Percentiles rank a stretch among this genome's conserved stretches.
Evolutionary conservation across 2,329 filamentous ascomycete species (phyloP).

Genomic region (Chrysosporium queenslandicum): DNA sequence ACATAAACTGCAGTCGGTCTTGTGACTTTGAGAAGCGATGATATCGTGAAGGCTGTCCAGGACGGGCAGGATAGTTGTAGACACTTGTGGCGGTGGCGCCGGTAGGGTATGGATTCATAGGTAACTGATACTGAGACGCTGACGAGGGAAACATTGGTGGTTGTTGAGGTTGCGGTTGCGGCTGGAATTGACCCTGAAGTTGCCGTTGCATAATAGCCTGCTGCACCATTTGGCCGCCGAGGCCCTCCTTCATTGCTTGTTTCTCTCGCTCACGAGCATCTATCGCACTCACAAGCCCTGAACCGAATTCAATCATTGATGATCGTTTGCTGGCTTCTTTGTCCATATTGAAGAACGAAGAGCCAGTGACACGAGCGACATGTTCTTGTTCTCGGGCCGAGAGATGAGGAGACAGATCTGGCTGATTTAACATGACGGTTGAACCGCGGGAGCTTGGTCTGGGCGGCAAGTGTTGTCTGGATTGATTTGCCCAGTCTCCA

Average conservation of each 20-base stretch:
- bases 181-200: constrained; percentile 41
- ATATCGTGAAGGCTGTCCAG: constrained; percentile 1
- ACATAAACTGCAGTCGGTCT: constrained; percentile 9
- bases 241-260: constrained; percentile 57
- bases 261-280: constrained; percentile 70
- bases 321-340: constrained; percentile 43
- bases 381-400: constrained; percentile 83
- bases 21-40: constrained; percentile 12
- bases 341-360: constrained; percentile 61
- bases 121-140: constrained; percentile 16
- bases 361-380: constrained; percentile 70
- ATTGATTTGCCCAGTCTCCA: constrained; percentile 32
- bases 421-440: constrained; percentile 40
- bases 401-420: constrained; percentile 51
- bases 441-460: constrained; percentile 52
- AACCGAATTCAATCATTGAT: constrained; percentile 39
- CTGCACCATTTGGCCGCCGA: constrained; percentile 61
- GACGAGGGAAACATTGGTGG: constrained; percentile 24
- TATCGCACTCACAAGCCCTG: constrained; percentile 66
- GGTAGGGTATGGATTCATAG: constrained; percentile 4
- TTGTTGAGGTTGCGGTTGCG: constrained; percentile 25
- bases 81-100: background rate
- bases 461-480: constrained; percentile 18
- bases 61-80: constrained; percentile 1
- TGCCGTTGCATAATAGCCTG: constrained; percentile 62